Percentiles rank a stretch among this genome's conserved stretches.
Evolutionary conservation across 257 asterid genomes (phyloP).

Genomic region (Przewalskia tangutica): DNA sequence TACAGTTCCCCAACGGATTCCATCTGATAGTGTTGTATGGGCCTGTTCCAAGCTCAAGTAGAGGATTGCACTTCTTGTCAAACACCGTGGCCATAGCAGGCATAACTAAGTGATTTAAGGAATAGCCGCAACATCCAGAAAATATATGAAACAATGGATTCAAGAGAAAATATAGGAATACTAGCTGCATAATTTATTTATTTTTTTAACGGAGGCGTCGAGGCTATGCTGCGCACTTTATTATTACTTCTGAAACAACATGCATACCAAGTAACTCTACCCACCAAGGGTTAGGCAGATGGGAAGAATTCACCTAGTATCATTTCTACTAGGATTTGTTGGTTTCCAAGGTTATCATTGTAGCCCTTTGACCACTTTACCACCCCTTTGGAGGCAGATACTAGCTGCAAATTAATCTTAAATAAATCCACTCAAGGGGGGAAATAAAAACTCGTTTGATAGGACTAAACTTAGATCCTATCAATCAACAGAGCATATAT

Average conservation of each 20-base stretch:
- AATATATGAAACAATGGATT: not conserved
- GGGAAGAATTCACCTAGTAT: not conserved
- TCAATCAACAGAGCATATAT: not conserved
- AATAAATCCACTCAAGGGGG: not conserved
- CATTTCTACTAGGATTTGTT: not conserved
- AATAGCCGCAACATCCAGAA: not conserved
- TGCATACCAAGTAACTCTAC: not conserved
- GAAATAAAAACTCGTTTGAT: not conserved
- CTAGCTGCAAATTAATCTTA: not conserved
- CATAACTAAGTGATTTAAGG: constrained; percentile 84
- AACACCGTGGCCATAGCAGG: constrained; percentile 94
- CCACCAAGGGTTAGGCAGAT: not conserved
- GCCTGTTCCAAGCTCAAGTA: constrained; percentile 91
- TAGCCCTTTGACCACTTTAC: not conserved
- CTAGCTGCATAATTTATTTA: not conserved
- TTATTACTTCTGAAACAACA: not conserved
- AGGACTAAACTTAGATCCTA: not conserved
- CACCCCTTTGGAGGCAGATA: not conserved
- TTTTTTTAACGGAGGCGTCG: not conserved
- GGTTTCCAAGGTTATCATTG: not conserved
- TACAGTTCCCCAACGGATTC: constrained; percentile 97
- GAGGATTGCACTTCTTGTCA: constrained; percentile 84
- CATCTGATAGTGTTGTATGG: constrained; percentile 93
- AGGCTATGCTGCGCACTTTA: not conserved
- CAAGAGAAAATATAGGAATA: not conserved